A percentile compares a stretch with the other conserved stretches of the same genome.
Evolutionary conservation across 164 flowering plant species (phyloP).

Genomic region (Vitis labrusca): DNA sequence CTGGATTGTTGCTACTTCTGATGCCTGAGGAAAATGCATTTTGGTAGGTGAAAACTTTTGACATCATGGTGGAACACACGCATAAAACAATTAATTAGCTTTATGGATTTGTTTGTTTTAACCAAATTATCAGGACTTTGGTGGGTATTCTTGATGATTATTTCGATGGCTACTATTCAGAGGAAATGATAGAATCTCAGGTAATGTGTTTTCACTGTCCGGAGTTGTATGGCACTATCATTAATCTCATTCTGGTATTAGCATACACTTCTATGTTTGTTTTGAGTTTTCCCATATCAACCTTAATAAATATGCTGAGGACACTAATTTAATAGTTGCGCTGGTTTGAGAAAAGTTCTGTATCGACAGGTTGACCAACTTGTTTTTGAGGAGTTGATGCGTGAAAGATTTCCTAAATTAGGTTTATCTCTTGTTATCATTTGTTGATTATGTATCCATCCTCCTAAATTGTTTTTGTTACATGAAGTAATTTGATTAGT

Average conservation of each 20-base stretch:
- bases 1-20: slow-evolving; percentile 82
- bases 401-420: slow-evolving; percentile 80
- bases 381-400: slow-evolving; percentile 91
- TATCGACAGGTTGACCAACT: slow-evolving; percentile 87
- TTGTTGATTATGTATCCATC: neutral
- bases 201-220: slow-evolving; percentile 25
- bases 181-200: slow-evolving; percentile 99
- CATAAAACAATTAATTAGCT: too few relatives aligned
- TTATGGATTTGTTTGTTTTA: neutral
- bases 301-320: neutral
- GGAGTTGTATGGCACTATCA: neutral
- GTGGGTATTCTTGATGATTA: slow-evolving; percentile 88
- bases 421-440: slow-evolving; percentile 45
- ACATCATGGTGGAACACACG: neutral
- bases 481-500: neutral
- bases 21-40: slow-evolving; percentile 99
- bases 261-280: neutral
- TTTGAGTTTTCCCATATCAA: neutral
- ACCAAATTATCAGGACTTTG: slow-evolving; percentile 58
- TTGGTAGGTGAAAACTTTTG: slow-evolving; percentile 54
- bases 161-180: slow-evolving; percentile 91
- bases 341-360: slow-evolving; percentile 1
- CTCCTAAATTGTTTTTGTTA: neutral
- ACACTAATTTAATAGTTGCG: neutral
- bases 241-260: neutral